These are phyloP conservation scores for Talaromyces sp. DNA, from an alignment of 2,329 filamentous ascomycete genomes.

Conservation along the genomic window DNA sequence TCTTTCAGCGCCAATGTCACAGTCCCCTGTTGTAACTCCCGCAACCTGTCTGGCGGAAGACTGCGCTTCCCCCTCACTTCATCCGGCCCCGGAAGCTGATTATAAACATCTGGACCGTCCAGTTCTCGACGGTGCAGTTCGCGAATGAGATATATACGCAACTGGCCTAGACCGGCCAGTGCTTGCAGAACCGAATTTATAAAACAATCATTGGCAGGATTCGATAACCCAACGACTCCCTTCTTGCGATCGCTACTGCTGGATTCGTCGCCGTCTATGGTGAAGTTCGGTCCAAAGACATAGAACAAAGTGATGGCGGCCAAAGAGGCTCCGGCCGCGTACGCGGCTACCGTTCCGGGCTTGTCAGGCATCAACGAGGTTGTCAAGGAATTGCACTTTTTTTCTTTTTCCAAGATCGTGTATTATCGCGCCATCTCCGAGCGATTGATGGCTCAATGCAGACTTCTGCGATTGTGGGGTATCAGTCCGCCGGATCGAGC, in stretches of 20 bases:
- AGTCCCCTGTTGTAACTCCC: constrained; percentile 69
- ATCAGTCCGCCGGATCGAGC: background rate
- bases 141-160: constrained; percentile 86
- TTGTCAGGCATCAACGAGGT: constrained; percentile 68
- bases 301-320: constrained; percentile 94
- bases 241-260: constrained; percentile 66
- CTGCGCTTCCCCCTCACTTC: constrained; percentile 27
- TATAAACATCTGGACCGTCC: constrained; percentile 73
- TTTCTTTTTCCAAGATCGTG: background rate
- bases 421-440: constrained; percentile 1
- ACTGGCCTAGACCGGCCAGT: constrained; percentile 80
- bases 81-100: constrained; percentile 52
- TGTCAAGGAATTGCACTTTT: background rate
- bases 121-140: constrained; percentile 81
- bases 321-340: constrained; percentile 91
- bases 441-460: background rate
- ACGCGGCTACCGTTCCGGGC: constrained; percentile 78
- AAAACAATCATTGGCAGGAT: constrained; percentile 92
- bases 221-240: constrained; percentile 81
- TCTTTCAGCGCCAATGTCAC: constrained; percentile 88
- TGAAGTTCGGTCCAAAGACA: constrained; percentile 95
- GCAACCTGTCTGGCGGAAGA: constrained; percentile 47
- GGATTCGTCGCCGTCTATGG: constrained; percentile 76
- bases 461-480: background rate
- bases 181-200: constrained; percentile 97